Percentiles rank a stretch among this genome's conserved stretches.
phyloP scores from a whole-genome alignment of 495 filamentous ascomycete species.

The Daldinia vernicosa region DNA sequence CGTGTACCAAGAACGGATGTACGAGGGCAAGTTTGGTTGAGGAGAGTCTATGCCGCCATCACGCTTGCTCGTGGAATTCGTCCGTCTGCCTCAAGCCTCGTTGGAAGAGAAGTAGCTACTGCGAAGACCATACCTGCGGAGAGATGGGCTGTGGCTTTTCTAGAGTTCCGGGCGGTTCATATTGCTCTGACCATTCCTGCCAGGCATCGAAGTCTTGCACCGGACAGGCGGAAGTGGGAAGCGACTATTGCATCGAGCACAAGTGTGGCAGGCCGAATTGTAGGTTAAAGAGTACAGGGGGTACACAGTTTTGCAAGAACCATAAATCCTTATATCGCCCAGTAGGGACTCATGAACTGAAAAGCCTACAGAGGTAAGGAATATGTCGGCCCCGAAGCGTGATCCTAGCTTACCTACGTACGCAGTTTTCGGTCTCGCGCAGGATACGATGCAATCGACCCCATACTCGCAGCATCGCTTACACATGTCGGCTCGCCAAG shows the following conservation, averaged over 20 bases:
- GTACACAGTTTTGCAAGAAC: slow-evolving; percentile 35
- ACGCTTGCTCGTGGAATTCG: slow-evolving; percentile 35
- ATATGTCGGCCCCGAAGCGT: not conserved
- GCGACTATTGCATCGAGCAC: slow-evolving; percentile 40
- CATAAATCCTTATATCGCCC: slow-evolving; percentile 29
- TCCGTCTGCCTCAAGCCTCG: slow-evolving; percentile 34
- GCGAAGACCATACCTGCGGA: slow-evolving; percentile 39
- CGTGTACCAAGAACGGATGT: slow-evolving; percentile 26
- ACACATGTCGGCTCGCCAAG: slow-evolving; percentile 9
- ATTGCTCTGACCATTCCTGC: slow-evolving; percentile 38
- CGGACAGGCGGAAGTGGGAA: slow-evolving; percentile 35
- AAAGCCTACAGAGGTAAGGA: slow-evolving; percentile 38
- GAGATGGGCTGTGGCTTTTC: slow-evolving; percentile 40
- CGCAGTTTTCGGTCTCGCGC: slow-evolving; percentile 35
- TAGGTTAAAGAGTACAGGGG: slow-evolving; percentile 32
- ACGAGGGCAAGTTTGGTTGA: slow-evolving; percentile 29
- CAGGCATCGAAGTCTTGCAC: slow-evolving; percentile 35
- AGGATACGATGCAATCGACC: slow-evolving; percentile 29
- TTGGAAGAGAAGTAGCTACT: slow-evolving; percentile 39
- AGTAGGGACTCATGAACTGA: slow-evolving; percentile 25
- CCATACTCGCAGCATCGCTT: slow-evolving; percentile 28
- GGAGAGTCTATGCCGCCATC: slow-evolving; percentile 25
- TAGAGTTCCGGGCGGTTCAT: slow-evolving; percentile 29
- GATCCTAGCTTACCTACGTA: slow-evolving; percentile 18
- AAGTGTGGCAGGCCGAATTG: slow-evolving; percentile 37